Percentiles rank a stretch among this genome's conserved stretches.
These are phyloP conservation scores for Aspergillus fumigatus DNA, from an alignment of 2,329 filamentous ascomycete species.

Conservation along the genomic window DNA sequence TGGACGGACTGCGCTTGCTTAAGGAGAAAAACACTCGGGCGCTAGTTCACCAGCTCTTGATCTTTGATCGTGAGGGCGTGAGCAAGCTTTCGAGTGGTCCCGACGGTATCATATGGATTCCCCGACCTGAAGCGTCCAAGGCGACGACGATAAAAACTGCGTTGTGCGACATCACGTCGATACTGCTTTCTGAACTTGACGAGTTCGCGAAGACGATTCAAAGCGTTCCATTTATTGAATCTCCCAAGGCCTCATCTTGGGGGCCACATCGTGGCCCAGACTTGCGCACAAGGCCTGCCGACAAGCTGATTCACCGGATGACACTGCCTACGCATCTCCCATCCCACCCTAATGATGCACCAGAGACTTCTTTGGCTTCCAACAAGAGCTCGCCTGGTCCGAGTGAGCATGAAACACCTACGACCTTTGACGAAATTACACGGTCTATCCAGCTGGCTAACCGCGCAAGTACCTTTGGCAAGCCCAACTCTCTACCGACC, in stretches of 20 bases:
- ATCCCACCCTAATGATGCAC: slow-evolving; percentile 39
- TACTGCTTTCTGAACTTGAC: slow-evolving; percentile 71
- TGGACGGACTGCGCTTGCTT: slow-evolving; percentile 65
- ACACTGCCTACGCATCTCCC: slow-evolving; percentile 66
- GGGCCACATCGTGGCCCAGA: slow-evolving; percentile 48
- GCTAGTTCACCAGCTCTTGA: slow-evolving; percentile 69
- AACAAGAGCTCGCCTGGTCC: slow-evolving; percentile 32
- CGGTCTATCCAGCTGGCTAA: slow-evolving; percentile 39
- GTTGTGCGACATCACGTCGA: slow-evolving; percentile 72
- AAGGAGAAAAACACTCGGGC: slow-evolving; percentile 70
- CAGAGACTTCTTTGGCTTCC: slow-evolving; percentile 37
- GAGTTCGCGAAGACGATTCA: slow-evolving; percentile 69
- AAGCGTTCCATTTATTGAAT: slow-evolving; percentile 69
- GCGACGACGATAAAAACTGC: slow-evolving; percentile 76
- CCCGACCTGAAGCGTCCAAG: slow-evolving; percentile 62
- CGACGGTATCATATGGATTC: slow-evolving; percentile 67
- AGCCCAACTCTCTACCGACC: slow-evolving; percentile 33
- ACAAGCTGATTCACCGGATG: slow-evolving; percentile 66
- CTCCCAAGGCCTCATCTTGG: slow-evolving; percentile 55
- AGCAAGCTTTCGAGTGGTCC: slow-evolving; percentile 52
- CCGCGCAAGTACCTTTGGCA: slow-evolving; percentile 36
- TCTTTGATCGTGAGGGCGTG: slow-evolving; percentile 67
- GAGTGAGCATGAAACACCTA: slow-evolving; percentile 42
- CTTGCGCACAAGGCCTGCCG: slow-evolving; percentile 41
- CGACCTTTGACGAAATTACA: slow-evolving; percentile 52